A percentile compares a stretch with the other conserved stretches of the same genome.
Conservation (phyloP, 345 rosid genomes). For the Arabis alpina region DNA sequence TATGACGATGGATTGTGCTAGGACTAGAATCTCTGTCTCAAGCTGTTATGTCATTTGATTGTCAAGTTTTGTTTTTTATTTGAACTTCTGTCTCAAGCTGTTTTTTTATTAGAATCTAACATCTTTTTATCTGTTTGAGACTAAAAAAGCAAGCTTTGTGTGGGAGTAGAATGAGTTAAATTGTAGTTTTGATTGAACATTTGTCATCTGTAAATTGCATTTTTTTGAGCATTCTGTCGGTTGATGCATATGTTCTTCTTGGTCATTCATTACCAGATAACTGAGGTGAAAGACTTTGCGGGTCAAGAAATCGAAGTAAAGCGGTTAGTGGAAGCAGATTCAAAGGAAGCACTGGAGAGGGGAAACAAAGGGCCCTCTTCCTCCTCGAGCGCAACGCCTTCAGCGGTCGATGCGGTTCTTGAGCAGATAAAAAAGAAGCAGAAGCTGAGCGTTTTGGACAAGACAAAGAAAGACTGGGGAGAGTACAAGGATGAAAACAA, state of each 20-base stretch:
- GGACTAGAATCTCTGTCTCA: too few species aligned
- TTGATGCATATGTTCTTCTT: slow-evolving; percentile 7
- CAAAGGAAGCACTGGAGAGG: slow-evolving; percentile 81
- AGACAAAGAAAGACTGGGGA: slow-evolving; percentile 96
- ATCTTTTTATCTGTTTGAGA: background rate
- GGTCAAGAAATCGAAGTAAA: slow-evolving; percentile 79
- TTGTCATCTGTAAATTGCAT: background rate
- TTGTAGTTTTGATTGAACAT: background rate
- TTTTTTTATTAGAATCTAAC: background rate
- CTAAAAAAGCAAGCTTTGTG: too few species aligned
- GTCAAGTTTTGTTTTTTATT: too few species aligned
- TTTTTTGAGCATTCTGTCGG: background rate
- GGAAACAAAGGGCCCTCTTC: slow-evolving; percentile 31
- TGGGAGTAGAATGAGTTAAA: too few species aligned
- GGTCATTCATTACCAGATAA: slow-evolving; percentile 53
- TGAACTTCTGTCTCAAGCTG: too few species aligned
- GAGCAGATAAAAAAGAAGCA: slow-evolving; percentile 92
- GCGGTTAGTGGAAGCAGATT: slow-evolving; percentile 73
- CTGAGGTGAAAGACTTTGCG: slow-evolving; percentile 81
- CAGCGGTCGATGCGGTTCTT: slow-evolving; percentile 86
- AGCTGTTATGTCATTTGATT: too few species aligned
- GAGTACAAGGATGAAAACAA: slow-evolving; percentile 89
- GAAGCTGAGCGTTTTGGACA: slow-evolving; percentile 90
- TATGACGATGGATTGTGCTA: too few species aligned
- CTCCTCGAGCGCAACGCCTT: slow-evolving; percentile 49